Percentiles rank a stretch among this genome's conserved stretches.
phyloP scores from a whole-genome alignment of 331 rosid species.

The Phaseolus coccineus region DNA sequence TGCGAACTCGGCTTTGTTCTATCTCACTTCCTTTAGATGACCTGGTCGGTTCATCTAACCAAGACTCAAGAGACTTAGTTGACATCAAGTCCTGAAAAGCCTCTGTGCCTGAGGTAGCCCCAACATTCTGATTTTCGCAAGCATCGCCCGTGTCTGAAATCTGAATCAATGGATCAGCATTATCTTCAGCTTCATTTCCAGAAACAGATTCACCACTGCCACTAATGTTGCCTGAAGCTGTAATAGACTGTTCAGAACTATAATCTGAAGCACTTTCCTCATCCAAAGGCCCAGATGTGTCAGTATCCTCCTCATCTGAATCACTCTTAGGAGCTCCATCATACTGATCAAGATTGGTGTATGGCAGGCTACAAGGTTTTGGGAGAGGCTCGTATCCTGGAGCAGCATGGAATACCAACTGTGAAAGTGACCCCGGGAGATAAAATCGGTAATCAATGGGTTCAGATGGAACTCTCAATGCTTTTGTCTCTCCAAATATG shows the following conservation, averaged over 20 bases:
- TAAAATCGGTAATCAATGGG: constrained; percentile 73
- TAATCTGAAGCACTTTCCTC: constrained; percentile 76
- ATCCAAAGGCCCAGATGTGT: constrained; percentile 69
- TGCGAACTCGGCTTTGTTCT: constrained; percentile 53
- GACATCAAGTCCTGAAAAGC: constrained; percentile 80
- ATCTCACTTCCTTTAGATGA: constrained; percentile 57
- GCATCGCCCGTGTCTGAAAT: constrained; percentile 68
- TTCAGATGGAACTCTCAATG: constrained; percentile 53
- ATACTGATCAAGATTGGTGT: constrained; percentile 45
- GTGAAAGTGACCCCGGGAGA: constrained; percentile 98
- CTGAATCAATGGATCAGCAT: constrained; percentile 73
- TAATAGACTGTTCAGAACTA: constrained; percentile 68
- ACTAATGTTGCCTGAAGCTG: constrained; percentile 62
- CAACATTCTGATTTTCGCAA: constrained; percentile 53
- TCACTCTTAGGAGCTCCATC: constrained; percentile 53
- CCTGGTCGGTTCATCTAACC: constrained; percentile 86
- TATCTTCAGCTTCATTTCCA: constrained; percentile 54
- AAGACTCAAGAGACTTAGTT: constrained; percentile 82
- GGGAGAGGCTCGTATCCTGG: constrained; percentile 99
- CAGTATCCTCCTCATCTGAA: constrained; percentile 55
- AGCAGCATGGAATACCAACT: constrained; percentile 96
- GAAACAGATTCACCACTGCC: constrained; percentile 57
- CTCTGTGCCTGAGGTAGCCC: constrained; percentile 62
- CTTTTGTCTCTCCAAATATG: constrained; percentile 63
- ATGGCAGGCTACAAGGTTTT: constrained; percentile 78